Evolutionary conservation across 2,329 filamentous ascomycete species (phyloP).

Genomic region (Bipolaris victoriae): DNA sequence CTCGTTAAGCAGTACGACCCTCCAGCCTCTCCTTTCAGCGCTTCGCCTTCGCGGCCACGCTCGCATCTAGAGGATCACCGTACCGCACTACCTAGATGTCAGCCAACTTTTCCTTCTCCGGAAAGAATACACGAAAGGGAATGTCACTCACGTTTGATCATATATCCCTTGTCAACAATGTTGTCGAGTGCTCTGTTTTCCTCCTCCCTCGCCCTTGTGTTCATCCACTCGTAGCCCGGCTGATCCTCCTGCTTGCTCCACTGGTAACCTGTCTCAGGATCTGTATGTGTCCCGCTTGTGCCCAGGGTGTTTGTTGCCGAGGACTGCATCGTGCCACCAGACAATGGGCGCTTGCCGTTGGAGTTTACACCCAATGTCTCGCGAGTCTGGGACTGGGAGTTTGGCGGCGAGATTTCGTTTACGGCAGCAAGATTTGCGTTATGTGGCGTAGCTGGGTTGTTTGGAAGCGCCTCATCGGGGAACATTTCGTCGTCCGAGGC

Average conservation of each 20-base stretch:
- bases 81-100: conserved; percentile 36
- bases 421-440: conserved; percentile 34
- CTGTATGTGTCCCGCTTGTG: conserved; percentile 19
- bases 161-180: conserved; percentile 42
- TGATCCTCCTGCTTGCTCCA: conserved; percentile 47
- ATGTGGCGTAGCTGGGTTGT: conserved; percentile 51
- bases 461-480: conserved; percentile 50
- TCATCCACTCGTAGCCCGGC: conserved; percentile 49
- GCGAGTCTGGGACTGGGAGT: conserved; percentile 53
- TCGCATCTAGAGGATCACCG: conserved; percentile 46
- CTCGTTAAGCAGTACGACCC: not conserved
- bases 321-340: conserved; percentile 21
- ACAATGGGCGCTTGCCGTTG: conserved; percentile 47
- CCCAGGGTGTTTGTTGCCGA: conserved; percentile 14
- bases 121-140: not conserved
- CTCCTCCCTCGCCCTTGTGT: conserved; percentile 46
- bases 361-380: conserved; percentile 41
- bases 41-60: conserved; percentile 31
- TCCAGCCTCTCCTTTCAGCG: conserved; percentile 26
- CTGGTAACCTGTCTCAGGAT: conserved; percentile 44
- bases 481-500: conserved; percentile 51
- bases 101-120: conserved; percentile 1
- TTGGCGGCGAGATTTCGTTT: conserved; percentile 62
- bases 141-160: conserved; percentile 42
- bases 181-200: conserved; percentile 42